These are phyloP conservation scores for Aspergillus ibericus DNA, from an alignment of 2,329 filamentous ascomycete species.

Conservation along the genomic window DNA sequence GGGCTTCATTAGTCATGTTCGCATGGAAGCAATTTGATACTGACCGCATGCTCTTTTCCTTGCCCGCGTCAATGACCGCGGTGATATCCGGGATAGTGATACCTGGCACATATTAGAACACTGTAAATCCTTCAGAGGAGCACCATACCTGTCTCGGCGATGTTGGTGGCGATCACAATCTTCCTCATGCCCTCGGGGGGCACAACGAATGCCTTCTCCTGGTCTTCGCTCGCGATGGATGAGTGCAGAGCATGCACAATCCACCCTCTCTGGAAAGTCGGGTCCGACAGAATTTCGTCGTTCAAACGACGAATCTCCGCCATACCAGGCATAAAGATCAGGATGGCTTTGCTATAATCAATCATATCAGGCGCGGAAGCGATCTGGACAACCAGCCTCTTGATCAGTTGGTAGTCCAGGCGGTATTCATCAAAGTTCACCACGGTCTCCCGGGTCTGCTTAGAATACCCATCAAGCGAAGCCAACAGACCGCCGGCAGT, in stretches of 20 bases:
- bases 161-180: conserved; percentile 95
- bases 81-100: conserved; percentile 98
- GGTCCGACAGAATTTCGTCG: conserved; percentile 76
- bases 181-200: conserved; percentile 82
- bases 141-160: conserved; percentile 81
- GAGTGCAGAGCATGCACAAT: conserved; percentile 88
- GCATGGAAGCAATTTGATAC: background rate
- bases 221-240: conserved; percentile 91
- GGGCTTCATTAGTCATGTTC: conserved; percentile 10
- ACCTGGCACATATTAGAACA: conserved; percentile 26
- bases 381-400: conserved; percentile 74
- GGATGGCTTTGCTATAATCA: conserved; percentile 80
- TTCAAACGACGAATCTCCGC: conserved; percentile 88
- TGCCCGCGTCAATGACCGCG: conserved; percentile 93
- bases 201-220: conserved; percentile 86
- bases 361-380: conserved; percentile 66
- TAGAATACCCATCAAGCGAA: conserved; percentile 71
- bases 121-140: background rate
- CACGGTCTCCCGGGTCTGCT: conserved; percentile 72
- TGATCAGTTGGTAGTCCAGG: conserved; percentile 84
- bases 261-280: conserved; percentile 74
- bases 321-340: conserved; percentile 94
- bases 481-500: conserved; percentile 60
- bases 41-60: conserved; percentile 85
- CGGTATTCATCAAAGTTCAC: conserved; percentile 83